A percentile compares a stretch with the other conserved stretches of the same genome.
Evolutionary conservation across 495 filamentous ascomycete genomes (phyloP).

Genomic region (Bathelium albidoporum): DNA sequence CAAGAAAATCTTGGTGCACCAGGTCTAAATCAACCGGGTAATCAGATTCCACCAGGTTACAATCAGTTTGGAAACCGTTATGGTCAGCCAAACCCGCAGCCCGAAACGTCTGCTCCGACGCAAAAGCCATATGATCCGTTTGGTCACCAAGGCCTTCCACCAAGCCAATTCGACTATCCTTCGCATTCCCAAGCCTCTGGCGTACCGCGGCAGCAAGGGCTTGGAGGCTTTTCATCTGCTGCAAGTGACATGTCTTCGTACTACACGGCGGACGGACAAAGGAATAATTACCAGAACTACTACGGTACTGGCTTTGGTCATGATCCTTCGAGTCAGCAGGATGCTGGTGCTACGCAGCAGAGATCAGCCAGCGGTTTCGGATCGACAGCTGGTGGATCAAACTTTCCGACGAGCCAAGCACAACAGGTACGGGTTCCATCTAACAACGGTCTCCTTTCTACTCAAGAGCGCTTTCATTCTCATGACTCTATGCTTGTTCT

Average conservation of each 20-base stretch:
- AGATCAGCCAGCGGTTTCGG: conserved; percentile 67
- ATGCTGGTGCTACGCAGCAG: conserved; percentile 58
- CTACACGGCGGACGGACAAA: conserved; percentile 68
- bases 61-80: conserved; percentile 60
- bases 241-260: conserved; percentile 76
- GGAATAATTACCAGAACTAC: conserved; percentile 67
- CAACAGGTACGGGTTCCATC: conserved; percentile 28
- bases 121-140: conserved; percentile 89
- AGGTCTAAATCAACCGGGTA: conserved; percentile 27
- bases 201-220: conserved; percentile 37
- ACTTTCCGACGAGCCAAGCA: conserved; percentile 38
- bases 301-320: conserved; percentile 64
- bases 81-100: conserved; percentile 40
- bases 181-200: conserved; percentile 36
- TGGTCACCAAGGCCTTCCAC: conserved; percentile 53
- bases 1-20: conserved; percentile 41
- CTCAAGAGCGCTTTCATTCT: background rate
- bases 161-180: conserved; percentile 45
- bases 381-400: conserved; percentile 56
- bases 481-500: background rate
- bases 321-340: conserved; percentile 51
- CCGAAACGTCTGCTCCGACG: conserved; percentile 48
- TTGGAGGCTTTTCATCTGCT: conserved; percentile 56
- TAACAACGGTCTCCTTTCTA: background rate
- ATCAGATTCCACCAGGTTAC: conserved; percentile 29